phyloP scores from a whole-genome alignment of 371 early-diverging fungal genomes.

The Mortierella sp. region DNA sequence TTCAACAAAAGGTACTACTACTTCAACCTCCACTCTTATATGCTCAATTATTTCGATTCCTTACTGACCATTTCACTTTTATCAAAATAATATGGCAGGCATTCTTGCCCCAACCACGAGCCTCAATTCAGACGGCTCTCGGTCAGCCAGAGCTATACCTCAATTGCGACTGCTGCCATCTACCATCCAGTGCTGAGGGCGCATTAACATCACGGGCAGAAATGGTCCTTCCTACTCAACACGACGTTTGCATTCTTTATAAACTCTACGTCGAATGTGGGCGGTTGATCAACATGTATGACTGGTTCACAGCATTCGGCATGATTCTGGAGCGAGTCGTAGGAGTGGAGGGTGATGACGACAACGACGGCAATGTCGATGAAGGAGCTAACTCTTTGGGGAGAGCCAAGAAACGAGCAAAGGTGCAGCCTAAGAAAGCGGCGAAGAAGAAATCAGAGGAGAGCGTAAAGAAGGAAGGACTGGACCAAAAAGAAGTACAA shows the following conservation, averaged over 20 bases:
- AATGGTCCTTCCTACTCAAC: slow-evolving; percentile 70
- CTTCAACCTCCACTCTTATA: too few relatives aligned
- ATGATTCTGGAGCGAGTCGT: slow-evolving; percentile 67
- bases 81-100: slow-evolving; percentile 58
- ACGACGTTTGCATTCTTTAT: slow-evolving; percentile 89
- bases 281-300: slow-evolving; percentile 91
- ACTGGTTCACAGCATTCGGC: slow-evolving; percentile 90
- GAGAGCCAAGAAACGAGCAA: slow-evolving; percentile 25
- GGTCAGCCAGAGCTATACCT: slow-evolving; percentile 82
- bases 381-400: slow-evolving; percentile 2
- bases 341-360: slow-evolving; percentile 1
- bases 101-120: slow-evolving; percentile 88
- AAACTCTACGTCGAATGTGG: slow-evolving; percentile 93
- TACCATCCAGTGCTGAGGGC: slow-evolving; percentile 23
- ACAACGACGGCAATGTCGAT: slow-evolving; percentile 10
- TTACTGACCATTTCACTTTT: not conserved
- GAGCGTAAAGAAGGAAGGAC: not conserved
- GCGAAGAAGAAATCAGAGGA: slow-evolving; percentile 19
- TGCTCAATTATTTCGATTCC: not conserved
- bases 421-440: slow-evolving; percentile 18
- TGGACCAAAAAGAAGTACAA: slow-evolving; percentile 51
- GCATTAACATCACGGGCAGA: slow-evolving; percentile 52
- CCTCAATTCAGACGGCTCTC: slow-evolving; percentile 86
- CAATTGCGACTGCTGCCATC: slow-evolving; percentile 77
- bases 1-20: slow-evolving; percentile 75